Percentiles rank a stretch among this genome's conserved stretches.
Conservation (phyloP, 345 rosid genomes). For the Eucalyptus camaldulensis region DNA sequence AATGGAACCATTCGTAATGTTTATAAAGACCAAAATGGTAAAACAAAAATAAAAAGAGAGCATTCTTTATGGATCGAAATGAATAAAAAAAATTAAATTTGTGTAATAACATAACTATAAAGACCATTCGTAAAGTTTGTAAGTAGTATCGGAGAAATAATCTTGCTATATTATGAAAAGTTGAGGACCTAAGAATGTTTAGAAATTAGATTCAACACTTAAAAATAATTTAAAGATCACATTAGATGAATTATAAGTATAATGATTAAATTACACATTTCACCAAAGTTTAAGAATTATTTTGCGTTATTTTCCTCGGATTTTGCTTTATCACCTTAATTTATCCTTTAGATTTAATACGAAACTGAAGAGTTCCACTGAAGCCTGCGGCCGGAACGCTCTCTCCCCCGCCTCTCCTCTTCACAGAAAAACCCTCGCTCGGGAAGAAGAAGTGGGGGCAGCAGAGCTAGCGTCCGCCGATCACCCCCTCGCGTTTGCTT, state of each 20-base stretch:
- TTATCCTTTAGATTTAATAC: background rate
- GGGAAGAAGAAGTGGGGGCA: background rate
- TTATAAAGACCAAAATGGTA: background rate
- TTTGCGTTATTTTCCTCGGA: background rate
- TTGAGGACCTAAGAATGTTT: background rate
- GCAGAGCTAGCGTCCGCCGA: background rate
- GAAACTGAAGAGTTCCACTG: background rate
- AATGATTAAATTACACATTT: background rate
- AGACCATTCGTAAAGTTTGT: background rate
- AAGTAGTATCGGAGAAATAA: background rate
- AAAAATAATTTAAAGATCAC: background rate
- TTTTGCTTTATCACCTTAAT: background rate
- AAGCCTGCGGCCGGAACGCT: background rate
- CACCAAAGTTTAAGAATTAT: background rate
- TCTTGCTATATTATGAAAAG: background rate
- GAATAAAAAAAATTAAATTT: rapidly evolving
- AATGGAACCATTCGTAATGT: background rate
- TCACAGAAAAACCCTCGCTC: background rate
- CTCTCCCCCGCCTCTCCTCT: background rate
- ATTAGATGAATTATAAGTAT: background rate
- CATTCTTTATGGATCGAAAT: background rate
- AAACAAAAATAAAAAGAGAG: background rate
- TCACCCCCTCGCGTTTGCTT: background rate
- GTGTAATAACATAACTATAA: rapidly evolving
- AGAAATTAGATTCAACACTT: background rate